Conservation (phyloP, 108 stramenopile species). For the Heterococcus sp. region DNA sequence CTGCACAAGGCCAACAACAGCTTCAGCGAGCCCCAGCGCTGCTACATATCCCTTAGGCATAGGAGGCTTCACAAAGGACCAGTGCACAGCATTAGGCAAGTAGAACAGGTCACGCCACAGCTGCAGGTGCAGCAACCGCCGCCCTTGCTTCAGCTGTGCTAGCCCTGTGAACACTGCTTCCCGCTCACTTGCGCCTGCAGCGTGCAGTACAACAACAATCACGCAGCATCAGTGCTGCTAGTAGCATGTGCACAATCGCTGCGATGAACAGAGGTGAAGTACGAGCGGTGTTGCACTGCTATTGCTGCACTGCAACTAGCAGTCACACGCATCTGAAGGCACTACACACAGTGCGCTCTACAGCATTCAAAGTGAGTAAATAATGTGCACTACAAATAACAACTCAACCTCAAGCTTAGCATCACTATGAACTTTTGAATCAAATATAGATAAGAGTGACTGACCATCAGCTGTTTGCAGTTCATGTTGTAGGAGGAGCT, state of each 20-base stretch:
- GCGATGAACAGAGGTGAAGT: neutral
- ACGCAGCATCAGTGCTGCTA: neutral
- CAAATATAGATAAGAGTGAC: too few species aligned
- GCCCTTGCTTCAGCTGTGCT: neutral
- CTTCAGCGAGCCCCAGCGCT: constrained; percentile 31
- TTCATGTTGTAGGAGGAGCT: too few species aligned
- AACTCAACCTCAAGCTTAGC: too few species aligned
- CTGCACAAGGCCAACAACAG: constrained; percentile 19
- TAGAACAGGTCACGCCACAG: constrained; percentile 27
- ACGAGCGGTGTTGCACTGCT: neutral
- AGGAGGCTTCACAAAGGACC: constrained; percentile 22
- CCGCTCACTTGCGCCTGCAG: neutral
- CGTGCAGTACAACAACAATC: neutral
- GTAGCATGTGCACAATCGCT: too few species aligned
- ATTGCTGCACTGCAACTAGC: too few species aligned
- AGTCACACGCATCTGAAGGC: too few species aligned
- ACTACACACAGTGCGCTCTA: too few species aligned
- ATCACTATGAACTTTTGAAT: too few species aligned
- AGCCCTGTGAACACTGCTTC: too few species aligned
- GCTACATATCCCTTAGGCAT: constrained; percentile 10
- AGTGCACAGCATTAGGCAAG: constrained; percentile 38
- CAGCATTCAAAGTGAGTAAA: too few species aligned
- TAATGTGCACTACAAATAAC: too few species aligned
- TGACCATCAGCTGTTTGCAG: too few species aligned
- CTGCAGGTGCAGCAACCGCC: constrained; percentile 3